phyloP scores from a whole-genome alignment of 1,284 basidiomycete species.

The Baeospora myosura region DNA sequence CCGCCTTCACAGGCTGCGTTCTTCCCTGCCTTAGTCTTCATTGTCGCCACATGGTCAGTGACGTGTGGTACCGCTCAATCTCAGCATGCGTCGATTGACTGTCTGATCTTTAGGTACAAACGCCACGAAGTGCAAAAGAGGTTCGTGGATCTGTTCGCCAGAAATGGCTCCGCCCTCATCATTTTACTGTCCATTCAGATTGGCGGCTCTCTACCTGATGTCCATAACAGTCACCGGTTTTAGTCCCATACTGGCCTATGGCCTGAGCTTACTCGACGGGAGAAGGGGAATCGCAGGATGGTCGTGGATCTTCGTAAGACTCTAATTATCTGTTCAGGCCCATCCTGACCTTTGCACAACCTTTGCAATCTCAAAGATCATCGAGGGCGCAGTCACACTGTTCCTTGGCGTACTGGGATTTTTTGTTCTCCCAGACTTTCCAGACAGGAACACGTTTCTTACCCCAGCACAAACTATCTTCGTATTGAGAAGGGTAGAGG shows the following conservation, averaged over 20 bases:
- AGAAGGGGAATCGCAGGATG: constrained; percentile 6
- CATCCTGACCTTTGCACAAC: background rate
- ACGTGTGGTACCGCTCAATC: background rate
- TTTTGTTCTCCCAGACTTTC: constrained; percentile 9
- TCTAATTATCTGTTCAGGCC: background rate
- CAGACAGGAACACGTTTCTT: constrained; percentile 9
- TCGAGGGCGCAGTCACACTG: constrained; percentile 10
- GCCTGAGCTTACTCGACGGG: constrained; percentile 9
- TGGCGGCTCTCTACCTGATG: constrained; percentile 12
- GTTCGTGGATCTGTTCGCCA: background rate
- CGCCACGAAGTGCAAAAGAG: constrained; percentile 12
- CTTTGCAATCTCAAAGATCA: constrained; percentile 2
- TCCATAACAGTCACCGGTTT: constrained; percentile 13
- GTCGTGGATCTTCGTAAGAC: constrained; percentile 12
- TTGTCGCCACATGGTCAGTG: constrained; percentile 14
- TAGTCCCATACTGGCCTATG: constrained; percentile 13
- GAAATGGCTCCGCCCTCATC: background rate
- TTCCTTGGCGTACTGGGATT: constrained; percentile 5
- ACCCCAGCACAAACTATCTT: constrained; percentile 6
- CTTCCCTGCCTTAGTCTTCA: constrained; percentile 14
- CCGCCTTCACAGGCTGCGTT: constrained; percentile 9
- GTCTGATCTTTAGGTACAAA: constrained; percentile 8
- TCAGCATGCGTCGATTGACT: background rate
- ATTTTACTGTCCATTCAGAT: constrained; percentile 3
- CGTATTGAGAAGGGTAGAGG: constrained; percentile 5